Base-by-base conservation (phyloP, 164 flowering plant genomes). In the grape (Vitis vinifera) region DNA sequence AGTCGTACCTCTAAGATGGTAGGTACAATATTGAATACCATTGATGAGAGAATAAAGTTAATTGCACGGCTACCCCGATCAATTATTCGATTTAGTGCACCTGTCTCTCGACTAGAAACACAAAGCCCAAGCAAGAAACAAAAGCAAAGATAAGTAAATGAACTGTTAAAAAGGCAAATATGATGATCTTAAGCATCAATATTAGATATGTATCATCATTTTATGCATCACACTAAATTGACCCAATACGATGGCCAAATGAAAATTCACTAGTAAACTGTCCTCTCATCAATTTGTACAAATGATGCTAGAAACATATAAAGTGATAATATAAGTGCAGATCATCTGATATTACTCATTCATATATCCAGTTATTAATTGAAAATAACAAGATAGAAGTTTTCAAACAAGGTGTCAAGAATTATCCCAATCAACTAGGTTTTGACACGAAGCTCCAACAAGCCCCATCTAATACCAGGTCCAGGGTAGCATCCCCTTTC, bases 41-140 rank as follows among this genome's bases (percentile, higher is more conserved):
- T 93, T 55, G 98, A 67, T 31, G 94, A 83, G 60, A 96, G 91
- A 72, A 96, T 87, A 76, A 93, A 96, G 76, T 96, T 93, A 76
- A 96, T 96, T 67, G 89, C 99, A 66, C 99, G 97, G 86, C 99
- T 93, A 76, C 99, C 99, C 81, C 99, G 99, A 73, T 96, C 99
- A 74, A 96, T 93, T 53, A 84, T 88, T 67, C 99, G 91, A 82
- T 83, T 91, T 49, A 96, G 71, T 27, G 84, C 98, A 76, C 99
- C 99, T 67, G 99, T 96, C 80, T 96, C 98, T 64, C 99, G 99
- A 75, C 99, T 96, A 80, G 27, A 79, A 71, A 77, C 62, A 23
- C 56, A 73, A 11, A 62, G 23, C 64, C 48, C 55, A 79, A 61
- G 68, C 72, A 29, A 71, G 69, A 69, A 37, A 71, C 16, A 63